Conservation (phyloP, 1,284 basidiomycete species). For the Xerocomus amazonicus region DNA sequence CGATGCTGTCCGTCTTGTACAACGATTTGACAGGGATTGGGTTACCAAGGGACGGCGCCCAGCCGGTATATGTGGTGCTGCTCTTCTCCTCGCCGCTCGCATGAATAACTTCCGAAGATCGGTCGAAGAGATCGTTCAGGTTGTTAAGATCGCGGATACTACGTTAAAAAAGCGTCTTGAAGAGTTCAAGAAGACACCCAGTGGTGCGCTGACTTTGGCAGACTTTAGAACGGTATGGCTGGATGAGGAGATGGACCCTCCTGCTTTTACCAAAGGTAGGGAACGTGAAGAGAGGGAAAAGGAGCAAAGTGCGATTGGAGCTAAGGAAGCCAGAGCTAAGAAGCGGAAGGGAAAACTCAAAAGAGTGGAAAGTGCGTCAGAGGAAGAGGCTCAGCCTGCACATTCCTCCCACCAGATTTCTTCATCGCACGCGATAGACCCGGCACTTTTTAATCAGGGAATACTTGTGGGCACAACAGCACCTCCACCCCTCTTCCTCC, state of each 20-base stretch:
- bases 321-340: constrained; percentile 30
- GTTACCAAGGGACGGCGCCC: constrained; percentile 94
- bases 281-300: constrained; percentile 65
- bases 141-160: constrained; percentile 96
- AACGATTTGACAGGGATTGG: constrained; percentile 97
- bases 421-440: constrained; percentile 34
- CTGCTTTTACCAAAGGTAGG: constrained; percentile 77
- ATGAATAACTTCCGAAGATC: constrained; percentile 98
- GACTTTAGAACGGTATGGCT: constrained; percentile 93
- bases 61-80: constrained; percentile 96
- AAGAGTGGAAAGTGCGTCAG: constrained; percentile 39
- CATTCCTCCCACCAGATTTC: constrained; percentile 25
- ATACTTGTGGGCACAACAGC: constrained; percentile 33
- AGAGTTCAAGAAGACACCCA: constrained; percentile 91
- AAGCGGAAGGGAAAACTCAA: constrained; percentile 41
- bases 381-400: constrained; percentile 33
- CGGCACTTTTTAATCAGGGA: constrained; percentile 42
- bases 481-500: constrained; percentile 39
- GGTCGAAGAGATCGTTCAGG: constrained; percentile 94
- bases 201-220: constrained; percentile 80
- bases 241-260: constrained; percentile 89
- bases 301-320: constrained; percentile 37
- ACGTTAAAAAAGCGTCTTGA: constrained; percentile 93
- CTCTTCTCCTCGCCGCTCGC: constrained; percentile 89
- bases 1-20: constrained; percentile 91